These are phyloP conservation scores for Phytophthora litchii DNA, from an alignment of 352 stramenopile species.

Conservation along the genomic window DNA sequence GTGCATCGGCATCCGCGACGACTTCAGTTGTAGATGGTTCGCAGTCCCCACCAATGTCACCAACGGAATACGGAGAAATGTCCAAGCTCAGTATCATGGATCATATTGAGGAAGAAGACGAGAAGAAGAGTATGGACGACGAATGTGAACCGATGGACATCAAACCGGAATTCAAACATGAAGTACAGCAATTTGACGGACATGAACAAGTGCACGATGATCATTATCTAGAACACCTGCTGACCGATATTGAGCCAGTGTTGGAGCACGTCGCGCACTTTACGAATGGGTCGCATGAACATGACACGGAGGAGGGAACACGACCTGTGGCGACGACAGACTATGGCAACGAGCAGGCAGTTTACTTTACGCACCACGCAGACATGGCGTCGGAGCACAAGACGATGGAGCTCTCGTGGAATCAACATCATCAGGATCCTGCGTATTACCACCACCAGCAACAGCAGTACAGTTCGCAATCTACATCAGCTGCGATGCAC, in stretches of 20 bases:
- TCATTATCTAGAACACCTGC: conserved; percentile 49
- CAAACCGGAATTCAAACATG: conserved; percentile 21
- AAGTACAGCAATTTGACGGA: conserved; percentile 17
- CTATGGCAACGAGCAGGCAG: conserved; percentile 25
- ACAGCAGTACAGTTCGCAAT: conserved; percentile 17
- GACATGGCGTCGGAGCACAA: conserved; percentile 30
- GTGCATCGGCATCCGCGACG: conserved; percentile 23
- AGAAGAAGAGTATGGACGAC: conserved; percentile 27
- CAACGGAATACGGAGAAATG: conserved; percentile 33
- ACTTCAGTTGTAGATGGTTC: conserved; percentile 14
- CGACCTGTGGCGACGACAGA: conserved; percentile 27
- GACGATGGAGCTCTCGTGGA: conserved; percentile 34
- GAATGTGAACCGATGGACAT: conserved; percentile 31
- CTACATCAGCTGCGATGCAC: conserved; percentile 13
- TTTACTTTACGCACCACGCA: conserved; percentile 26
- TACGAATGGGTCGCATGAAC: conserved; percentile 29
- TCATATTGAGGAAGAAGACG: conserved; percentile 32
- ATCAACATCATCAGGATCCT: conserved; percentile 23
- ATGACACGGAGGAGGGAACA: conserved; percentile 8
- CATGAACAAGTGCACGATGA: conserved; percentile 32
- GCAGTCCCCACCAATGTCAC: conserved; percentile 34
- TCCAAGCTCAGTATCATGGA: conserved; percentile 34
- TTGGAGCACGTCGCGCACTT: conserved; percentile 60
- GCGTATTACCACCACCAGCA: conserved; percentile 21
- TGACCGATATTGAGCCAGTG: conserved; percentile 57